Evolutionary conservation across 2,329 filamentous ascomycete species (phyloP), one percentile per base, ranked within the genome.

Genomic region (Fusarium succisae): DNA sequence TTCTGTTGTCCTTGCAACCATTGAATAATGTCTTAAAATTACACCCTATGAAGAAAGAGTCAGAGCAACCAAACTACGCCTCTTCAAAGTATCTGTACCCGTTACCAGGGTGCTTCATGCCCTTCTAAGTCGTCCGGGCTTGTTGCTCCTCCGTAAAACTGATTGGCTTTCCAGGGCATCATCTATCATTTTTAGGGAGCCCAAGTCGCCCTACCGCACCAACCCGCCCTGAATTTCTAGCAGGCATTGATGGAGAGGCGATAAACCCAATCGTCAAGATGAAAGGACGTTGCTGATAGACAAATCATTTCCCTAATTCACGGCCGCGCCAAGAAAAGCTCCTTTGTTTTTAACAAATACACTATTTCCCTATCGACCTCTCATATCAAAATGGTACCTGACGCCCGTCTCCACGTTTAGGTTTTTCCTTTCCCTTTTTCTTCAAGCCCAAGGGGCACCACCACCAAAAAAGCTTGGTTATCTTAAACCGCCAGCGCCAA

Each of bases 361-460:
- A 44, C 55, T 48, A 55, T 28, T 37, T 6, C 17, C 17, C 20
- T 15, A 24, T 41, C 32, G 41, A 63, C 56, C 66, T 69, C 26
- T 69, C 18, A 56, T 44, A 65, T 57, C 35, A 13, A 57, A 24
- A 32, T 39, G 35, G 66, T 69, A 48, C 66, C 71, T 72, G 57
- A 51, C 48, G 24, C 58, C 22, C 41, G 59, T 62, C 72, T 72
- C 72, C 72, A 74, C 63, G 67, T 26, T 74, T 72, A 39, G 72
- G 72, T 66, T 65, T 65, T 57, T 11, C 30, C 17, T 35, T 35
- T 41, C 41, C 50, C 41, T 56, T 61, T 61, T 41, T 39, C 53
- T 45, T 41, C 53, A 61, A 54, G 71, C 66, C 66, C 45, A 73
- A 73, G 50, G 60, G 67, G 60, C 32, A 53, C 30, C 26, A 45